These are phyloP conservation scores for Hygrocybe coccinea DNA, from an alignment of 768 basidiomycete species.

Conservation along the genomic window DNA sequence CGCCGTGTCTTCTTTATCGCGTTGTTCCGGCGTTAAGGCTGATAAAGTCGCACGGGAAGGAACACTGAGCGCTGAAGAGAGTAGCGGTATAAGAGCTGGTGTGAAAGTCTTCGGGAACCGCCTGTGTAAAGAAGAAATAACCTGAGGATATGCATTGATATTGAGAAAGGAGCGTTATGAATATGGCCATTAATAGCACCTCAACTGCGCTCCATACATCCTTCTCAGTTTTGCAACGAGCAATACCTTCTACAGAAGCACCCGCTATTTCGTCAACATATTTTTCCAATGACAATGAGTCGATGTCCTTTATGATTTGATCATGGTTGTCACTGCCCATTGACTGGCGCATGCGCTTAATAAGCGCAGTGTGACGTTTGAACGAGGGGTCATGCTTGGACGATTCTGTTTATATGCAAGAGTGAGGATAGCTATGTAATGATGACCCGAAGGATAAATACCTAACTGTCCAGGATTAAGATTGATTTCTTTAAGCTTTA, in stretches of 20 bases:
- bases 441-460: slow-evolving; percentile 21
- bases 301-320: slow-evolving; percentile 88
- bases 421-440: background rate
- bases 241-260: slow-evolving; percentile 80
- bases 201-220: slow-evolving; percentile 92
- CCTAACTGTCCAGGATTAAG: slow-evolving; percentile 45
- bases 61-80: slow-evolving; percentile 54
- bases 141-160: slow-evolving; percentile 39
- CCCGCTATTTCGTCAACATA: slow-evolving; percentile 93
- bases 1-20: slow-evolving; percentile 85
- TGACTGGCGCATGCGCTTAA: slow-evolving; percentile 87
- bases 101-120: slow-evolving; percentile 82
- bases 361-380: slow-evolving; percentile 92
- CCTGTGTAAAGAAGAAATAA: slow-evolving; percentile 83
- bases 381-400: slow-evolving; percentile 88
- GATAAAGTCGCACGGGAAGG: slow-evolving; percentile 55
- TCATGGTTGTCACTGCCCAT: slow-evolving; percentile 78
- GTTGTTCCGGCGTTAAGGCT: slow-evolving; percentile 65
- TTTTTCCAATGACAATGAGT: slow-evolving; percentile 86
- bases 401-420: slow-evolving; percentile 43
- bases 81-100: slow-evolving; percentile 55
- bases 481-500: slow-evolving; percentile 57
- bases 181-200: slow-evolving; percentile 40
- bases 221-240: slow-evolving; percentile 85
- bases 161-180: slow-evolving; percentile 2